Conservation (phyloP, 495 filamentous ascomycete genomes). For the Xylaria nigripes region DNA sequence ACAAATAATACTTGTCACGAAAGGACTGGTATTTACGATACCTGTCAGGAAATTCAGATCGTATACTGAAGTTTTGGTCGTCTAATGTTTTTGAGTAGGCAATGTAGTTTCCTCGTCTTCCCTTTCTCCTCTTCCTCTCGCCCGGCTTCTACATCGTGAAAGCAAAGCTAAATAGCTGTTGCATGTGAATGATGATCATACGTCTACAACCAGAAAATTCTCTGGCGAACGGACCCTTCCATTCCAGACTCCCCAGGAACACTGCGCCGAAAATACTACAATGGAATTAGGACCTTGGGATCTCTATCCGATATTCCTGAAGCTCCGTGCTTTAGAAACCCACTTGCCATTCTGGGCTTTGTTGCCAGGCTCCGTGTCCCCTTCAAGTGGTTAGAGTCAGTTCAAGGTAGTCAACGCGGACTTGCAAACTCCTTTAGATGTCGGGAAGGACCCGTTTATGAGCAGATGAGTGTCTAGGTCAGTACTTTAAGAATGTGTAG, state of each 20-base stretch:
- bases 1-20: too few relatives aligned
- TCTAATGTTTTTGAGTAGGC: background rate
- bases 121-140: too few relatives aligned
- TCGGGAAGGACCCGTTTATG: background rate
- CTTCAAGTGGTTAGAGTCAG: slow-evolving; percentile 5
- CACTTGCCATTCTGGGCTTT: slow-evolving; percentile 7
- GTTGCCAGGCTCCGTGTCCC: slow-evolving; percentile 1
- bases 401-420: slow-evolving; percentile 1
- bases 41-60: too few relatives aligned
- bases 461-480: background rate
- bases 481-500: slow-evolving; percentile 3
- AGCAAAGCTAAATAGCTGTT: background rate
- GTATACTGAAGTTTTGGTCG: background rate
- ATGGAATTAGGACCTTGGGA: background rate
- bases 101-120: too few relatives aligned
- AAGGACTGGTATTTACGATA: too few relatives aligned
- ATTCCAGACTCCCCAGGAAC: slow-evolving; percentile 1
- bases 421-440: slow-evolving; percentile 6
- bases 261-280: background rate
- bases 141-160: background rate
- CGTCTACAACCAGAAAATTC: background rate
- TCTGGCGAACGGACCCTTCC: background rate
- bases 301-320: background rate
- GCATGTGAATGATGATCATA: background rate
- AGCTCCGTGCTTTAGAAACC: background rate